Evolutionary conservation across 1,284 basidiomycete species (phyloP).

Genomic region (Cryptococcus sp.): DNA sequence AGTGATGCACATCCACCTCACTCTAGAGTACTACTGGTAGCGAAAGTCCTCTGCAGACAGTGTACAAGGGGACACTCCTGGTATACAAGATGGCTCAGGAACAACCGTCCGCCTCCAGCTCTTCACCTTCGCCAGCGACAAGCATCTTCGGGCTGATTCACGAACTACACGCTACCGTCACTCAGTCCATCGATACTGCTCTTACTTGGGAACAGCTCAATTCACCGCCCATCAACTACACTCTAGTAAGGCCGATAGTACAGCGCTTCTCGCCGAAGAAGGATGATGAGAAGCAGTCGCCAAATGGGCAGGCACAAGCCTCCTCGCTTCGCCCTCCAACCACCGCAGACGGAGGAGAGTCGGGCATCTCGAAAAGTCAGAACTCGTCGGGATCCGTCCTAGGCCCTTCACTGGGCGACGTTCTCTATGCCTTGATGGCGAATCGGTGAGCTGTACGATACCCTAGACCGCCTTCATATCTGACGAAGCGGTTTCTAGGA

Average conservation of each 20-base stretch:
- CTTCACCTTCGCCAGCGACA: not conserved
- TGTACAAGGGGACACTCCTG: no score
- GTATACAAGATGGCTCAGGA: no score
- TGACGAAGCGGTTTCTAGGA: constrained; percentile 59
- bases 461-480: not conserved
- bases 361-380: constrained; percentile 9
- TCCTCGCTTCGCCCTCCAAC: constrained; percentile 4
- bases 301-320: not conserved
- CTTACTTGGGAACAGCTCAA: constrained; percentile 81
- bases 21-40: no score
- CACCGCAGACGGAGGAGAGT: constrained; percentile 20
- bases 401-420: constrained; percentile 30
- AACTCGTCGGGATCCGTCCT: not conserved
- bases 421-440: constrained; percentile 48
- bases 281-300: constrained; percentile 59
- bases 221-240: constrained; percentile 80
- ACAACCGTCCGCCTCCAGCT: no score
- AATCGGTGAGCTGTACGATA: constrained; percentile 35
- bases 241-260: constrained; percentile 76
- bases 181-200: constrained; percentile 63
- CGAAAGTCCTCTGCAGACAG: no score
- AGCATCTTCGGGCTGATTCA: constrained; percentile 47
- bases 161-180: constrained; percentile 39
- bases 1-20: no score
- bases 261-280: constrained; percentile 67